Percentiles rank a stretch among this genome's conserved stretches.
These are phyloP conservation scores for Fusarium incarnatum DNA, from an alignment of 2,329 filamentous ascomycete genomes.

Conservation along the genomic window DNA sequence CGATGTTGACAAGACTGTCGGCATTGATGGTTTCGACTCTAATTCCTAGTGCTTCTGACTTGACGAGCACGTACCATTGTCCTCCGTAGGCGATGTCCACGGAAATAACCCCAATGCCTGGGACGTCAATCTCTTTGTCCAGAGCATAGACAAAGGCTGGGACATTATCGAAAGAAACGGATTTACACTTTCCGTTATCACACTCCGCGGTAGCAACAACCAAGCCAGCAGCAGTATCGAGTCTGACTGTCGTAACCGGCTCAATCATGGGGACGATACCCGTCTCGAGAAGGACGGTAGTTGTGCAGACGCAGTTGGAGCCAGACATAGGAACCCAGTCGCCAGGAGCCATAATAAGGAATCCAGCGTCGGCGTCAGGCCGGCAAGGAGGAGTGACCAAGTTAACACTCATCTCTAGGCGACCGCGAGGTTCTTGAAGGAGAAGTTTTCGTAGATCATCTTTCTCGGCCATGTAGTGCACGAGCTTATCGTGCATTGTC, in stretches of 20 bases:
- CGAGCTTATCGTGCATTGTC: constrained; percentile 62
- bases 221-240: constrained; percentile 12
- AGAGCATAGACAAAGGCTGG: constrained; percentile 16
- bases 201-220: constrained; percentile 23
- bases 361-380: constrained; percentile 55
- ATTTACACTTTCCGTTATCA: constrained; percentile 22
- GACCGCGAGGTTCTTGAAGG: constrained; percentile 10
- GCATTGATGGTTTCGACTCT: constrained; percentile 22
- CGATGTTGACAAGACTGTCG: constrained; percentile 38
- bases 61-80: constrained; percentile 24
- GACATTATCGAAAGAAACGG: constrained; percentile 21
- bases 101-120: background rate
- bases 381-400: constrained; percentile 46
- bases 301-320: constrained; percentile 56
- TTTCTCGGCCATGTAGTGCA: constrained; percentile 54
- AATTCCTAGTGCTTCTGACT: constrained; percentile 14
- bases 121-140: constrained; percentile 12
- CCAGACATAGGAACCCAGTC: constrained; percentile 52
- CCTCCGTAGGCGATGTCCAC: constrained; percentile 22
- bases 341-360: constrained; percentile 49
- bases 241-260: constrained; percentile 29
- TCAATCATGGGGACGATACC: constrained; percentile 58
- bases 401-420: constrained; percentile 12
- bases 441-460: constrained; percentile 50
- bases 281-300: constrained; percentile 59